Conservation (phyloP, 2,329 filamentous ascomycete genomes). For the Trichoderma endophyticum region DNA sequence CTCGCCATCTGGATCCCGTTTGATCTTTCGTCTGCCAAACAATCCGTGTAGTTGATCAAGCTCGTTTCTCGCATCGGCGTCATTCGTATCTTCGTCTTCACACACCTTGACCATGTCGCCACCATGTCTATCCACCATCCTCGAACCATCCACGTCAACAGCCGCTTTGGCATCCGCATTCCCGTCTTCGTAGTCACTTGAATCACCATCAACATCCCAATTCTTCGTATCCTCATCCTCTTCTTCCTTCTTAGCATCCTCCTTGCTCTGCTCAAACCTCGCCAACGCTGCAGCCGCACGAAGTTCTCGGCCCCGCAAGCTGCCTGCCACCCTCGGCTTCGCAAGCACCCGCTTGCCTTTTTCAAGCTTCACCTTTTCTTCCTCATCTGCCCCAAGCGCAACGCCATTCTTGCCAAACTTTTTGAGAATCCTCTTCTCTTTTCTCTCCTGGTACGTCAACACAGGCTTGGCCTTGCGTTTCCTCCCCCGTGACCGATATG, state of each 20-base stretch:
- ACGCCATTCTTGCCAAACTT: conserved; percentile 74
- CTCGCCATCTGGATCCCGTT: conserved; percentile 23
- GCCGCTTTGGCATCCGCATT: conserved; percentile 45
- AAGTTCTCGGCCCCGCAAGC: conserved; percentile 70
- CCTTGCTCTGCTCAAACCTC: conserved; percentile 61
- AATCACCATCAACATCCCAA: conserved; percentile 37
- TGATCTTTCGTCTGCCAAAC: conserved; percentile 23
- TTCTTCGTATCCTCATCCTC: conserved; percentile 34
- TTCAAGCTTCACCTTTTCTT: conserved; percentile 63
- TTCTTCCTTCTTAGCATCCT: conserved; percentile 36
- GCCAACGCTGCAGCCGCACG: conserved; percentile 74
- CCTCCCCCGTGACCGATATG: conserved; percentile 61
- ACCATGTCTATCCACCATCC: conserved; percentile 64
- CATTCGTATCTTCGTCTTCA: conserved; percentile 60
- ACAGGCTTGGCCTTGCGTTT: conserved; percentile 53
- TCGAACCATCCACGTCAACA: conserved; percentile 62
- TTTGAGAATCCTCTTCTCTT: conserved; percentile 67
- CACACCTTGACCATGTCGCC: conserved; percentile 70
- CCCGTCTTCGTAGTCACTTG: conserved; percentile 42
- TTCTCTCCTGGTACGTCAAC: conserved; percentile 66
- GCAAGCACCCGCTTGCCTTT: conserved; percentile 59
- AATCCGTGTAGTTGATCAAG: conserved; percentile 61
- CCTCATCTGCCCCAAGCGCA: conserved; percentile 66
- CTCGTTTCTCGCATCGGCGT: conserved; percentile 45
- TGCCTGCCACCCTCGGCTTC: conserved; percentile 71